phyloP scores from a whole-genome alignment of 768 basidiomycete species.

The Chalciporus chontae region DNA sequence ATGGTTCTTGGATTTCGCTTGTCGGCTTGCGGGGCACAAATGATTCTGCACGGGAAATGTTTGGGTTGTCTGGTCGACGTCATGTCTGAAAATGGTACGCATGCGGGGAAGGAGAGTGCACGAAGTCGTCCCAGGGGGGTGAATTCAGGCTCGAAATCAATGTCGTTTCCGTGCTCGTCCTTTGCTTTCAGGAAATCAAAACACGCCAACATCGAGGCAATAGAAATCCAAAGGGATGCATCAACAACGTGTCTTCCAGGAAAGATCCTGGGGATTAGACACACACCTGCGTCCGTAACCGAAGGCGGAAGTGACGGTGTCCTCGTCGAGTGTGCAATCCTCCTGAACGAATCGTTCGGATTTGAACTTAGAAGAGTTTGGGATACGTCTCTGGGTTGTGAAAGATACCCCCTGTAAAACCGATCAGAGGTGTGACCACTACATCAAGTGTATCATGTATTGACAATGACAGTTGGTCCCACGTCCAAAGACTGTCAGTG shows the following conservation, averaged over 20 bases:
- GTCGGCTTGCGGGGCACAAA: slow-evolving; percentile 16
- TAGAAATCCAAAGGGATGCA: slow-evolving; percentile 26
- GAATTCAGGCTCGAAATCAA: slow-evolving; percentile 25
- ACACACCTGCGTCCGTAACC: slow-evolving; percentile 28
- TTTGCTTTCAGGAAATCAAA: slow-evolving; percentile 22
- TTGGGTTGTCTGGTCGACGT: slow-evolving; percentile 13
- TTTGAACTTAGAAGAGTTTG: slow-evolving; percentile 37
- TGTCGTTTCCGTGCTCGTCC: slow-evolving; percentile 22
- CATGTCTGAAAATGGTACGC: not conserved
- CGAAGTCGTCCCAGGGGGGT: slow-evolving; percentile 16
- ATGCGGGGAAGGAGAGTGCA: slow-evolving; percentile 1
- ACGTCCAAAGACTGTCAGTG: not conserved
- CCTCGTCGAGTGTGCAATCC: slow-evolving; percentile 14
- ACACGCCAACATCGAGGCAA: slow-evolving; percentile 20
- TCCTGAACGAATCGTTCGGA: slow-evolving; percentile 37
- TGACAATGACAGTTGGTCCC: slow-evolving; percentile 21
- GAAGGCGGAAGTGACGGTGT: slow-evolving; percentile 11
- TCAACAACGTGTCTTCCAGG: slow-evolving; percentile 23
- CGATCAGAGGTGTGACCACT: not conserved
- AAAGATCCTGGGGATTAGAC: slow-evolving; percentile 11
- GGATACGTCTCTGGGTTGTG: slow-evolving; percentile 37
- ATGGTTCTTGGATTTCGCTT: slow-evolving; percentile 8
- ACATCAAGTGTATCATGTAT: slow-evolving; percentile 17
- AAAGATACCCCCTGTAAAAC: slow-evolving; percentile 34
- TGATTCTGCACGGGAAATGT: slow-evolving; percentile 22